Base-by-base conservation (phyloP, 2,329 filamentous ascomycete genomes). In the Cytospora chrysosperma region DNA sequence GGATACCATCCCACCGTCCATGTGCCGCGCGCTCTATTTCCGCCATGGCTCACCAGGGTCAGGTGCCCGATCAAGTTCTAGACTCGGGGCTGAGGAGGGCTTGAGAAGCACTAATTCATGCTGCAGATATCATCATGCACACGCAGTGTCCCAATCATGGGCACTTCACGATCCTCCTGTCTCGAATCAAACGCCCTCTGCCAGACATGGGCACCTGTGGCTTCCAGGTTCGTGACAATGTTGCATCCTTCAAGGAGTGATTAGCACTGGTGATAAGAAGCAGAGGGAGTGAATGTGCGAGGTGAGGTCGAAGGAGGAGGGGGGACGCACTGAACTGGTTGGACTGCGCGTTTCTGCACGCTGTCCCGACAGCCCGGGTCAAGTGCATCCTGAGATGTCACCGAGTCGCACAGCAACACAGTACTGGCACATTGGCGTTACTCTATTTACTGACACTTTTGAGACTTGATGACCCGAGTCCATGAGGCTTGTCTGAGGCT, bases 341-440 rank as follows among this genome's bases (percentile, higher is more conserved):
- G n/a, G 13, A 37, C 13, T 17, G 34, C 8, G 34, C 30, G 34
- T 19, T 19, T 15, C 34, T 19, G 15, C 34, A 15, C 34, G 34
- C 34, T 40, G 56, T 47, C 56, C 32, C 21, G 15, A 43, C 12
- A 26, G 49, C 49, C 57, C 30, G 57, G 57, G 28, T 21, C 57
- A 50, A 34, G 12, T 40, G 49, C 7, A 9, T 21, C 24, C 32
- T 59, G 50, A 13, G 34, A 43, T 24, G 12, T 53, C 13, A 8
- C 54, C 50, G 17, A 60, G 58, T 60, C 37, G 58, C 40, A 60
- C 58, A 47, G 47, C 19, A 54, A 47, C 40, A 21, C 40, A 15
- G 34, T 30, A 49, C 49, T 54, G 37, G 47, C 51, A 26, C 34
- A 50, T 55, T 49, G 58, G 58, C 37, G 37, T 21, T 32, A 19